Base-by-base conservation (phyloP, 2,329 filamentous ascomycete species). In the Fusarium chlamydosporum region DNA sequence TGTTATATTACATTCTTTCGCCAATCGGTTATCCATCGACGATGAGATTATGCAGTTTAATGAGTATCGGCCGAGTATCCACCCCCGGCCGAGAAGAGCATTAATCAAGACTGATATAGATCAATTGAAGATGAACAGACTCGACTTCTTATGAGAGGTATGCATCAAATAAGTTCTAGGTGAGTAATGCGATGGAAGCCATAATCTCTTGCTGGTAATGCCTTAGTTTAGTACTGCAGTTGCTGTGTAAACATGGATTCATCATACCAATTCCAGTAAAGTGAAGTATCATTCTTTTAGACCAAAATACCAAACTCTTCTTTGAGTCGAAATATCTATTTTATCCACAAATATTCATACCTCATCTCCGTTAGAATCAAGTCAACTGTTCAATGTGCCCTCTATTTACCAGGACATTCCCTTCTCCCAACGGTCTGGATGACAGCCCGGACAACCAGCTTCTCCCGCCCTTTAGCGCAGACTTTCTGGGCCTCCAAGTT, bases 351-450 rank as follows among this genome's bases (percentile, higher is more conserved):
- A 34, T 47, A 23, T 54, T 11, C 42, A 48, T 38, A 35, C 51
- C 48, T 55, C 38, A 43, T 43, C 35, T 47, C 11, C 18, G 38
- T 43, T 13, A 35, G 15, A 50, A 35, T 13, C 58, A 58, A 56
- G 29, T 29, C 29, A 29, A 29, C 7, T 18, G 47, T 38, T 37
- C 35, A 20, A 35, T 11, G 9, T 56, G 7, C 33, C 23, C 27
- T 20, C 20, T 20, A 16, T 29, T 16, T 57, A 35, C 37, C 15
- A n/a, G 43, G 50, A 31, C 59, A 63, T 64, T 45, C 50, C 61
- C n/a, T 63, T 31, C 33, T 40, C 40, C 37, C 37, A 57, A 45
- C 33, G 26, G 51, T 20, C 33, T 33, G 45, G 50, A 63, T 63
- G 37, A 46, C 56, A 61, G 57, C 47, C 46, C 34, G 43, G 35